Base-by-base conservation (phyloP, 352 stramenopile species). In the Pythium plurisporium region DNA sequence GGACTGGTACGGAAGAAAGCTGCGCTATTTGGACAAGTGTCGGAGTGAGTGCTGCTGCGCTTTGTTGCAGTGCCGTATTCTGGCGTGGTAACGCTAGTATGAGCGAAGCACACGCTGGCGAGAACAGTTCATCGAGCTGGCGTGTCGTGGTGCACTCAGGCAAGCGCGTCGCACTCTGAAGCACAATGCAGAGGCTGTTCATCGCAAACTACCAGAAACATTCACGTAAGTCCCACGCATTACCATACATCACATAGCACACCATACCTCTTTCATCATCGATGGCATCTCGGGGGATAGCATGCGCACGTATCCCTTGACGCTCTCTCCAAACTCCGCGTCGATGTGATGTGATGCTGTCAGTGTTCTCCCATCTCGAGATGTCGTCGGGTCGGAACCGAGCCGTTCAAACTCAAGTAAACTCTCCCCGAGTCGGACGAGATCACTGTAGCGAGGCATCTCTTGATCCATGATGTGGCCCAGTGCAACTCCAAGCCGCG, bases 251-350 rank as follows among this genome's bases (percentile, higher is more conserved):
- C 19, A 23, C 6, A 49, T 5, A 3, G 9, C 1, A 22, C 23
- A 20, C 30, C 42, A 14, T 34, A 79, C 71, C 61, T 69, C 55
- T 54, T 82, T 83, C 29, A 84, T 65, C 2, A 65, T 65, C 8
- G 65, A 54, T 3, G 81, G 78, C 69, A 86, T 79, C 37, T 84
- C 71, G 7, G 76, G 75, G 2, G 78, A 82, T 25, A 85, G 66
- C 41, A 91, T 42, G 0, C 66, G 54, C 19, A 76, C 37, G 37
- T 87, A 74, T 2, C 76, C 68, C 2, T 25, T 22, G 7, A 62
- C 14, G 5, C 47, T 43, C 3, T 6, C 7, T 0, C 22, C 41
- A 36, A 69, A 45, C 0, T 33, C 19, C 0, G 48, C 46, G 25
- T 62, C 52, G n/a, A 64, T 48, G 4, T 20, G 8, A 4, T 57